These are phyloP conservation scores for Botrytis fabae DNA, from an alignment of 2,329 filamentous ascomycete genomes.

Conservation along the genomic window DNA sequence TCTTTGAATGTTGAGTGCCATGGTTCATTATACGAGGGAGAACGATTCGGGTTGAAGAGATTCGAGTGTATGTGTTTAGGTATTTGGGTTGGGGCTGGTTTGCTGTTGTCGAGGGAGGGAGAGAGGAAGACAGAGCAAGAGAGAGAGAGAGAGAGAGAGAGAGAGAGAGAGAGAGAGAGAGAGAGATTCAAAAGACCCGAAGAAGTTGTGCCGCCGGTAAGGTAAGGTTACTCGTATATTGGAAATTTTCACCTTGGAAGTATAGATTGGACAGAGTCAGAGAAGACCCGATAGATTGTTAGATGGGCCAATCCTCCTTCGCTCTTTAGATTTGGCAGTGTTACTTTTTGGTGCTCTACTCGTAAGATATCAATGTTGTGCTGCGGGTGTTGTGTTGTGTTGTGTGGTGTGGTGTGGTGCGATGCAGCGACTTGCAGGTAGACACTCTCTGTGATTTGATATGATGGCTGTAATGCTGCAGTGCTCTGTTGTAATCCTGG, in stretches of 20 bases:
- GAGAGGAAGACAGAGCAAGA: neutral
- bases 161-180: neutral
- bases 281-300: neutral
- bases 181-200: neutral
- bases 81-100: neutral
- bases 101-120: neutral
- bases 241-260: neutral
- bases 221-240: neutral
- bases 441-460: neutral
- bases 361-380: neutral
- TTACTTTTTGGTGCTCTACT: neutral
- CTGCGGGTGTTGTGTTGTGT: neutral
- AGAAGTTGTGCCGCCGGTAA: neutral
- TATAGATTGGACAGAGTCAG: neutral
- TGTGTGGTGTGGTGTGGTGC: neutral
- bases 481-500: neutral
- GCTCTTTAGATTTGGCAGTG: neutral
- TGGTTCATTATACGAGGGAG: constrained; percentile 10
- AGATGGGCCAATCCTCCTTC: neutral
- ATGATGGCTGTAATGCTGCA: neutral
- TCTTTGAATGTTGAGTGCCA: constrained; percentile 8
- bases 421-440: neutral
- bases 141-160: neutral
- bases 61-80: neutral
- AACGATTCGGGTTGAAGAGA: no score